Evolutionary conservation across 2,329 filamentous ascomycete genomes (phyloP).

Genomic region (Bipolaris gigantea): DNA sequence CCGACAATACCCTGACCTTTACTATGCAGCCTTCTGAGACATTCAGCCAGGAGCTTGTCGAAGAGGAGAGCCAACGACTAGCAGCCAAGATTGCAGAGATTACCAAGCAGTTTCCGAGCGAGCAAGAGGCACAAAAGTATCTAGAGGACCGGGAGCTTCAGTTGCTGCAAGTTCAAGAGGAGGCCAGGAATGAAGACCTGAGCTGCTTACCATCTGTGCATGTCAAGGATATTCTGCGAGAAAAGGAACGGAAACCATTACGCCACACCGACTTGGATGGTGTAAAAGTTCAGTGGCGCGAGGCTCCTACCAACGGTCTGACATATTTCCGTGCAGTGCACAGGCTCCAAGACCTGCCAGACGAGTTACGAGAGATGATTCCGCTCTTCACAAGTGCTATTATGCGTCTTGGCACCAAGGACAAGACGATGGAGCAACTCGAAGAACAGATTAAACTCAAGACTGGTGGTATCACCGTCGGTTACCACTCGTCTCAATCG

Average conservation of each 20-base stretch:
- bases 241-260: constrained; percentile 73
- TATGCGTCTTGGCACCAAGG: constrained; percentile 88
- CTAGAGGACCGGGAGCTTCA: constrained; percentile 79
- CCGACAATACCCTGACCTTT: constrained; percentile 84
- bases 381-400: constrained; percentile 90
- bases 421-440: constrained; percentile 88
- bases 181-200: constrained; percentile 80
- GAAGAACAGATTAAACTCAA: constrained; percentile 96
- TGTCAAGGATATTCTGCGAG: constrained; percentile 83
- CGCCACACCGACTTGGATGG: constrained; percentile 60
- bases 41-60: constrained; percentile 72
- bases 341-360: constrained; percentile 73
- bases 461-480: constrained; percentile 85
- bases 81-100: constrained; percentile 72
- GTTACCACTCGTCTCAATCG: constrained; percentile 79
- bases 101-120: constrained; percentile 67
- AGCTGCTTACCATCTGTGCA: constrained; percentile 86
- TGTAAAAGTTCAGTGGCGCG: constrained; percentile 81
- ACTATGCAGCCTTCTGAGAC: constrained; percentile 86
- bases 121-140: constrained; percentile 69
- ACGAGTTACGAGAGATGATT: constrained; percentile 80
- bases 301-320: constrained; percentile 90
- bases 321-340: constrained; percentile 95
- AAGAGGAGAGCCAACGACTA: constrained; percentile 77
- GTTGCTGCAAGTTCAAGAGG: constrained; percentile 79